Evolutionary conservation across 208 protist genomes (phyloP).

Genomic region (Acanthamoeba sp.): DNA sequence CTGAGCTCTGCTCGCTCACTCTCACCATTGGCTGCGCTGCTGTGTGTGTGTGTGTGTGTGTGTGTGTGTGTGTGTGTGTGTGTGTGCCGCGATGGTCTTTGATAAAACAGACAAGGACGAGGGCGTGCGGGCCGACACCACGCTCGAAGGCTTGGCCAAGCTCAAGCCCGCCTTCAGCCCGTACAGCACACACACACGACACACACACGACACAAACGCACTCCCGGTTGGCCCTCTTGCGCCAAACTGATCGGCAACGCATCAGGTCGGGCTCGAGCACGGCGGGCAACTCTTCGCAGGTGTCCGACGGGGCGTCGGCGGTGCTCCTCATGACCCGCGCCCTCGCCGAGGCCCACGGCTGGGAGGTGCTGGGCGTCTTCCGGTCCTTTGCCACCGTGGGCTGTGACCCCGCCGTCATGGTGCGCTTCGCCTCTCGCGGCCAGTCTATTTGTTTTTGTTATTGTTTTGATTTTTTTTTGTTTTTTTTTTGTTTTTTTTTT

Average conservation of each 20-base stretch:
- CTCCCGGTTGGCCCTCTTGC: too few relatives aligned
- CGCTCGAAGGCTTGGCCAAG: conserved; percentile 82
- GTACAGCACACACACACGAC: too few relatives aligned
- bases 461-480: too few relatives aligned
- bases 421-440: too few relatives aligned
- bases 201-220: conserved; percentile 82
- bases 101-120: conserved; percentile 83
- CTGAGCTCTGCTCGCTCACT: too few relatives aligned
- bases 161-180: conserved; percentile 72
- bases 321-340: conserved; percentile 57
- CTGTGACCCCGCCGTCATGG: conserved; percentile 72
- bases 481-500: too few relatives aligned
- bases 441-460: too few relatives aligned
- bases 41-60: too few relatives aligned
- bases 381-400: conserved; percentile 74
- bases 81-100: too few relatives aligned
- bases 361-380: conserved; percentile 77
- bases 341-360: conserved; percentile 79
- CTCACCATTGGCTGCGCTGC: too few relatives aligned
- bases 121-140: conserved; percentile 84
- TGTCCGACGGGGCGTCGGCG: conserved; percentile 86
- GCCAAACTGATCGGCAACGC: too few relatives aligned
- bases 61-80: too few relatives aligned
- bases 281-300: conserved; percentile 89
- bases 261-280: conserved; percentile 90